Conservation (phyloP, 2,329 filamentous ascomycete genomes). For the Ramularia endophylla region DNA sequence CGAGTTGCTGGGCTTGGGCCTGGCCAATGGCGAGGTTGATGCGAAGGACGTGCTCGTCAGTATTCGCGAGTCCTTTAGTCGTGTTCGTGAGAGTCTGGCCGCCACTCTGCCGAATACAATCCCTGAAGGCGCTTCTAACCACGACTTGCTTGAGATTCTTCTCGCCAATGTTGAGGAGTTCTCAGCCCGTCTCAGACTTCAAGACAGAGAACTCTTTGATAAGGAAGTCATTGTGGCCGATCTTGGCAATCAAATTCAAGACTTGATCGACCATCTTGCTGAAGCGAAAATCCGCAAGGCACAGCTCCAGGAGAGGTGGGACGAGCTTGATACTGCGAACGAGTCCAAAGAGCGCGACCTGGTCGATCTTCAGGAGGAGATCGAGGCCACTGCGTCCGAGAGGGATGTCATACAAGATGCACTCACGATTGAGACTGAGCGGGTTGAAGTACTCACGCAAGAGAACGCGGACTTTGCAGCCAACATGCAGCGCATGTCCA, state of each 20-base stretch:
- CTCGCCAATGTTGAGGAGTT: conserved; percentile 18
- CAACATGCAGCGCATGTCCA: conserved; percentile 32
- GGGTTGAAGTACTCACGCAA: conserved; percentile 18
- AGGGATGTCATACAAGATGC: conserved; percentile 20
- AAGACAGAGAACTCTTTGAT: conserved; percentile 33
- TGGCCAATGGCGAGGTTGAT: conserved; percentile 30
- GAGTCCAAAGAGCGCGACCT: conserved; percentile 33
- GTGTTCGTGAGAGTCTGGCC: conserved; percentile 36
- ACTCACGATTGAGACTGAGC: conserved; percentile 19
- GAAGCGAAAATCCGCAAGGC: conserved; percentile 32
- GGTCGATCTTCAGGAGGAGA: conserved; percentile 33
- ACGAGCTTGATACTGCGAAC: conserved; percentile 30
- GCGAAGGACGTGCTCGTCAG: conserved; percentile 33
- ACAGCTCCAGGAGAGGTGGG: conserved; percentile 33
- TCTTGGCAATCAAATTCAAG: conserved; percentile 33
- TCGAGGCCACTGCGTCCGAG: conserved; percentile 29
- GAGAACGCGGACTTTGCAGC: conserved; percentile 32
- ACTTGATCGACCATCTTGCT: conserved; percentile 36
- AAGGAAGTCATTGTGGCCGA: conserved; percentile 25
- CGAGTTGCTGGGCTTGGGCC: conserved; percentile 39
- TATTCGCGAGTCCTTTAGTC: conserved; percentile 38
- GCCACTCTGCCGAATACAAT: conserved; percentile 35
- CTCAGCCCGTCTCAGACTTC: conserved; percentile 32
- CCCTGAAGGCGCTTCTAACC: conserved; percentile 33
- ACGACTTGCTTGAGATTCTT: conserved; percentile 7